Evolutionary conservation across 805 yeast species (phyloP).

Genomic region (Starmerella floris): DNA sequence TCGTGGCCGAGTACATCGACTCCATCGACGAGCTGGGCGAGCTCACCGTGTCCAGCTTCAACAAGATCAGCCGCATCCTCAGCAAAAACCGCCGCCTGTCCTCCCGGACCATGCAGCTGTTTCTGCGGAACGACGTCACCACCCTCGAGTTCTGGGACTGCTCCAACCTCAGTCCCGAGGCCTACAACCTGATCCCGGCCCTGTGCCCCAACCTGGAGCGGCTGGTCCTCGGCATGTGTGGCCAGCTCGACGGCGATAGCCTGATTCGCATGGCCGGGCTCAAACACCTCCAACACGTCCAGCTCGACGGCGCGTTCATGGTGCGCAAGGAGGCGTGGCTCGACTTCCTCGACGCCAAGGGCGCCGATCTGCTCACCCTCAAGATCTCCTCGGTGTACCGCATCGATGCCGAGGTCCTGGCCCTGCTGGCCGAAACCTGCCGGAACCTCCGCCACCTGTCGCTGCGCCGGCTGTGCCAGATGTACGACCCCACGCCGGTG

Average conservation of each 20-base stretch:
- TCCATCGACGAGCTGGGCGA: constrained; percentile 77
- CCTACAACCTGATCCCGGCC: constrained; percentile 57
- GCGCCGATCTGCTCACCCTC: constrained; percentile 42
- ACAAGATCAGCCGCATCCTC: constrained; percentile 60
- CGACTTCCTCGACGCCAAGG: constrained; percentile 48
- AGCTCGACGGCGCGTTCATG: constrained; percentile 83
- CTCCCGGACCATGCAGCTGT: constrained; percentile 57
- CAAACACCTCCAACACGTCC: constrained; percentile 38
- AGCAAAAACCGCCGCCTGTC: constrained; percentile 71
- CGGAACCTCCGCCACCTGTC: constrained; percentile 41
- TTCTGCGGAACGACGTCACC: constrained; percentile 47
- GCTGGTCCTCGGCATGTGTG: constrained; percentile 78
- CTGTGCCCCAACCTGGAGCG: constrained; percentile 60
- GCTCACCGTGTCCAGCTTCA: constrained; percentile 60
- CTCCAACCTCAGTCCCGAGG: constrained; percentile 54
- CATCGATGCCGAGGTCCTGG: constrained; percentile 52
- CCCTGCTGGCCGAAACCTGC: constrained; percentile 48
- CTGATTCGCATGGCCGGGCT: constrained; percentile 50
- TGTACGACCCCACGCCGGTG: constrained; percentile 44
- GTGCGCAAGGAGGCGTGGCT: constrained; percentile 70
- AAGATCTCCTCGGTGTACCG: constrained; percentile 74
- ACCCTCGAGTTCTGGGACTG: constrained; percentile 82
- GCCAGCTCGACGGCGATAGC: constrained; percentile 71
- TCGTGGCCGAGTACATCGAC: constrained; percentile 52
- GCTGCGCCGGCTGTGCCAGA: constrained; percentile 59